These are phyloP conservation scores for Mortierella antarctica DNA, from an alignment of 192 early-diverging fungal genomes.

Conservation along the genomic window DNA sequence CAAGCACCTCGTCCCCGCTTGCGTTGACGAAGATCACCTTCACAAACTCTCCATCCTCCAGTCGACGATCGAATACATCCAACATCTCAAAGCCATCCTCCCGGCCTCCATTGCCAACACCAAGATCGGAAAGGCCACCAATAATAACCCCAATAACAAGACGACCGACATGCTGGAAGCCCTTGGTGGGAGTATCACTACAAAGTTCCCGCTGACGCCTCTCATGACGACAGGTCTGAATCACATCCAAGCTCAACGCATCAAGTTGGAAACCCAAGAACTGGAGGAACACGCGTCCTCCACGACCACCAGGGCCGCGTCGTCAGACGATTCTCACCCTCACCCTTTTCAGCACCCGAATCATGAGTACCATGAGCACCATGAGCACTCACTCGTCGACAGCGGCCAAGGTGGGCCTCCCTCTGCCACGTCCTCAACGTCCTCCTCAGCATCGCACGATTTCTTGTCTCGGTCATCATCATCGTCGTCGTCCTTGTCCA, in stretches of 20 bases:
- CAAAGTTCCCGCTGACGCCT: conserved; percentile 29
- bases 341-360: background rate
- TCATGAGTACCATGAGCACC: background rate
- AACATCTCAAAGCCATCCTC: conserved; percentile 53
- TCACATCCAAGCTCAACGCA: conserved; percentile 21
- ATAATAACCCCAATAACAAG: conserved; percentile 51
- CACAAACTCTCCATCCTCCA: conserved; percentile 81
- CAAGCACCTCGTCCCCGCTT: conserved; percentile 77
- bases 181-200: conserved; percentile 23
- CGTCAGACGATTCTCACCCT: background rate
- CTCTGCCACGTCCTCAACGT: background rate
- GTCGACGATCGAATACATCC: conserved; percentile 79
- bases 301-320: background rate
- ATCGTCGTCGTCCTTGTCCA: conserved; percentile 3
- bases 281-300: conserved; percentile 7
- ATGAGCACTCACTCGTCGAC: background rate
- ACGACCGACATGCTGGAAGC: conserved; percentile 52
- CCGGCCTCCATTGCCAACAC: conserved; percentile 30
- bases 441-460: background rate
- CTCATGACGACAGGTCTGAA: conserved; percentile 44
- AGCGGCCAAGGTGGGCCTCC: background rate
- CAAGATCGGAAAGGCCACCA: conserved; percentile 35
- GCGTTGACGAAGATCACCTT: conserved; percentile 70
- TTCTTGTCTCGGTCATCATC: background rate
- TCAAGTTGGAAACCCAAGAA: conserved; percentile 22